Conservation (phyloP, 75 land plant species). For the Pinus tabuliformis region DNA sequence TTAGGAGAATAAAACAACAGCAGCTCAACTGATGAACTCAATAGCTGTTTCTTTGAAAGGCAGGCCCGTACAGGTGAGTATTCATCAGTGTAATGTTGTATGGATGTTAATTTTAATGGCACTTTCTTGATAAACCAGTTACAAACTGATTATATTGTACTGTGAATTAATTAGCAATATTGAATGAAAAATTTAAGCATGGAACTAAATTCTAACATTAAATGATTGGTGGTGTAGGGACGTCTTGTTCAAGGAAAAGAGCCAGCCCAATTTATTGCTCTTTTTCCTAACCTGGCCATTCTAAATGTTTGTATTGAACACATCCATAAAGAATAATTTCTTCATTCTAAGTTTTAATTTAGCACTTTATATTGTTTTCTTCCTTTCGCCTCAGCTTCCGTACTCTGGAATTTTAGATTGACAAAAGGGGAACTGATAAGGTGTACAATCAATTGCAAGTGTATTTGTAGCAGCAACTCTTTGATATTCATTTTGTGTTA, state of each 20-base stretch:
- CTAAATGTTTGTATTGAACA: constrained; percentile 28
- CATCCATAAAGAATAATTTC: background rate
- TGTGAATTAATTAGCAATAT: background rate
- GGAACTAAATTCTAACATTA: background rate
- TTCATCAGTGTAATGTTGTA: background rate
- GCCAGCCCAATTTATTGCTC: constrained; percentile 43
- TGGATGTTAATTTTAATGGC: background rate
- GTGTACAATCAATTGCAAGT: background rate
- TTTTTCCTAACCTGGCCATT: constrained; percentile 36
- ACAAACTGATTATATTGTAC: background rate
- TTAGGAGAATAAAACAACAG: constrained; percentile 25
- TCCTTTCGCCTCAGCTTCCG: background rate
- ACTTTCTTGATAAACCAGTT: background rate
- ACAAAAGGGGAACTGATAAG: background rate
- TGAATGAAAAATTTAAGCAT: background rate
- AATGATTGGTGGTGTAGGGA: constrained; percentile 17
- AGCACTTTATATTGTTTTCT: background rate
- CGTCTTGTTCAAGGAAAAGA: constrained; percentile 43
- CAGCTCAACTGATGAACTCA: constrained; percentile 5
- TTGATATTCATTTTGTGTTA: background rate
- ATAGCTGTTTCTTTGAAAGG: constrained; percentile 29
- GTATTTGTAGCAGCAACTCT: background rate
- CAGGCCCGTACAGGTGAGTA: constrained; percentile 40
- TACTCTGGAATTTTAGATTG: background rate
- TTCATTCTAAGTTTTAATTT: background rate